Evolutionary conservation across 2,329 filamentous ascomycete species (phyloP).

Genomic region (Aspergillus puulaauensis): DNA sequence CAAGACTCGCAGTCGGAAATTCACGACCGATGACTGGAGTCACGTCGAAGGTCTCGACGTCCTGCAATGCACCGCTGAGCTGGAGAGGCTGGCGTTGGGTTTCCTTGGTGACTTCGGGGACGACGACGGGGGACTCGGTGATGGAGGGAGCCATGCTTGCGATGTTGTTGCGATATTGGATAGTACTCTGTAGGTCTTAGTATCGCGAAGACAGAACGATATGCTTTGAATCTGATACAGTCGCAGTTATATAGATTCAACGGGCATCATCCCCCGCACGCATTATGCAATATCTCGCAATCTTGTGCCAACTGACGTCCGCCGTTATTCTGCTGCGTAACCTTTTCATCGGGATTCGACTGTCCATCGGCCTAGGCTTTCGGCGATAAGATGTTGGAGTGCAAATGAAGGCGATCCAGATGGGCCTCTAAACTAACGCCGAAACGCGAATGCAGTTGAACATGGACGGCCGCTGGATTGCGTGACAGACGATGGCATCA

Average conservation of each 20-base stretch:
- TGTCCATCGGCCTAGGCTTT: background rate
- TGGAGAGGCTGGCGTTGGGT: constrained; percentile 34
- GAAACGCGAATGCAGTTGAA: background rate
- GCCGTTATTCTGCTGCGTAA: no score
- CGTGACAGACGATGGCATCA: constrained; percentile 11
- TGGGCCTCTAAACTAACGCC: background rate
- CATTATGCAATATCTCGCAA: constrained; percentile 10
- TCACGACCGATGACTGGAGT: constrained; percentile 54
- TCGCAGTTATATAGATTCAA: background rate
- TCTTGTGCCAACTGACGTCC: background rate
- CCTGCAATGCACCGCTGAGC: constrained; percentile 41
- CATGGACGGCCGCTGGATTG: background rate
- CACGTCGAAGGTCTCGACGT: constrained; percentile 49
- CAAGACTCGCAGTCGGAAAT: constrained; percentile 43
- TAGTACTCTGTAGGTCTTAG: background rate
- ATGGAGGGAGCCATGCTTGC: constrained; percentile 23
- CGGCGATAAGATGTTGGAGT: background rate
- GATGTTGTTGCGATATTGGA: background rate
- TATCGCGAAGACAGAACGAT: no score
- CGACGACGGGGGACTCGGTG: constrained; percentile 18
- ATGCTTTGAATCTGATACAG: no score
- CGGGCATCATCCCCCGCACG: constrained; percentile 3
- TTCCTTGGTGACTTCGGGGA: constrained; percentile 17
- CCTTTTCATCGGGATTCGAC: background rate
- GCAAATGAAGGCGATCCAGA: no score